Evolutionary conservation across 2,329 filamentous ascomycete genomes (phyloP), one percentile per base, ranked within the genome.

Genomic region (Tolypocladium guangdongense): DNA sequence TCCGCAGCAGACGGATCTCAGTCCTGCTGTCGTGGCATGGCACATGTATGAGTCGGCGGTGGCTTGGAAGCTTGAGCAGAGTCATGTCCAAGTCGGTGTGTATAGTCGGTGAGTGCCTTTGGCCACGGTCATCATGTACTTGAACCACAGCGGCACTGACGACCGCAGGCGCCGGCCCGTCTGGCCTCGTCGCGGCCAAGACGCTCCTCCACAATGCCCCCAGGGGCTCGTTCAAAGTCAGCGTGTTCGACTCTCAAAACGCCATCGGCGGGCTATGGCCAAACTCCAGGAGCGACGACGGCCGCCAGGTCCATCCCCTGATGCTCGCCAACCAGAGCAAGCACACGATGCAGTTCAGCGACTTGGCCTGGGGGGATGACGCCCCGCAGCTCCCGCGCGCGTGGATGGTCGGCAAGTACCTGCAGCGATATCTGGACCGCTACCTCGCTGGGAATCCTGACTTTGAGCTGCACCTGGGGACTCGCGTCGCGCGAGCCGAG

Each of bases 231-330:
- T 91, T 88, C 69, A 71, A 75, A 6, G 84, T 92, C 49, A 86
- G 81, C 3, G 67, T 95, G 27, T 88, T 86, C 61, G 89, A 95
- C 49, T 71, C 77, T 18, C 78, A 83, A 48, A 63, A 75, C 36
- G 76, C 80, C 39, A 76, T 92, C 18, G 89, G 88, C 12, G 89
- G 89, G 0, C 78, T 93, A n/a, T 95, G 89, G 89, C 84, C 86
- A 4, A 70, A 73, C 1, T 67, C 68, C 14, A 75, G 72, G 52
- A 59, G 69, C 2, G 81, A 83, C 52, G 59, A 57, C n/a, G 68
- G 60, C 1, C 75, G 80, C 2, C 70, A 80, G 39, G 70, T 86
- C 18, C 81, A 86, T 57, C 86, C 85, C 10, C 76, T 86, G 51
- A 87, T 87, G 75, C 74, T 80, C 18, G 81, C 81, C 4, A 95